Evolutionary conservation across 345 rosid genomes (phyloP).

Genomic region (Streptanthus diversifolius): DNA sequence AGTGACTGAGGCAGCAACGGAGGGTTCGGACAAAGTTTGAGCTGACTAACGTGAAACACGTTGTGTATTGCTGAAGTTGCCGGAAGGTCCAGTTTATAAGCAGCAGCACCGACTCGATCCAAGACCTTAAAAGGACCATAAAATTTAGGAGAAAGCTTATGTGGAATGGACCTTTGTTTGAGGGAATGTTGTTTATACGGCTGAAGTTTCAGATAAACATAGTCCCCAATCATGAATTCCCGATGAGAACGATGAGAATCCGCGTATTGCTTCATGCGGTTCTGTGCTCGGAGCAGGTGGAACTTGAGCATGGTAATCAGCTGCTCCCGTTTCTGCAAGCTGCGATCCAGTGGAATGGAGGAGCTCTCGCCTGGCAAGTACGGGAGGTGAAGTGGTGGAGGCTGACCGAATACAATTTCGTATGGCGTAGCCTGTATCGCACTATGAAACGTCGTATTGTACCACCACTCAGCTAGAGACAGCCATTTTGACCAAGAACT

Average conservation of each 20-base stretch:
- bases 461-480: too few species aligned
- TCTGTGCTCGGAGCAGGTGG: background rate
- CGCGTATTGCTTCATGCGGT: background rate
- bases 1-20: fast-evolving
- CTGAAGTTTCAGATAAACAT: background rate
- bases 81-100: background rate
- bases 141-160: background rate
- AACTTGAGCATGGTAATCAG: background rate
- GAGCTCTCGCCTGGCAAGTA: too few species aligned
- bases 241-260: background rate
- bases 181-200: background rate
- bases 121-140: background rate
- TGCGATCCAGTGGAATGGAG: background rate
- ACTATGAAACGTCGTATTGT: too few species aligned
- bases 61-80: too few species aligned
- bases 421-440: too few species aligned
- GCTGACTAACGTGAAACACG: background rate
- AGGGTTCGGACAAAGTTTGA: background rate
- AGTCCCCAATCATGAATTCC: background rate
- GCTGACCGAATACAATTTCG: too few species aligned
- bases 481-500: too few species aligned
- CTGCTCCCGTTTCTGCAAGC: background rate
- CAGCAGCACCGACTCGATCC: fast-evolving
- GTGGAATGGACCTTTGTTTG: background rate
- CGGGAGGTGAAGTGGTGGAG: too few species aligned